Evolutionary conservation across 345 rosid species (phyloP), one percentile per base, ranked within the genome.

Genomic region (Dipteronia sinensis): DNA sequence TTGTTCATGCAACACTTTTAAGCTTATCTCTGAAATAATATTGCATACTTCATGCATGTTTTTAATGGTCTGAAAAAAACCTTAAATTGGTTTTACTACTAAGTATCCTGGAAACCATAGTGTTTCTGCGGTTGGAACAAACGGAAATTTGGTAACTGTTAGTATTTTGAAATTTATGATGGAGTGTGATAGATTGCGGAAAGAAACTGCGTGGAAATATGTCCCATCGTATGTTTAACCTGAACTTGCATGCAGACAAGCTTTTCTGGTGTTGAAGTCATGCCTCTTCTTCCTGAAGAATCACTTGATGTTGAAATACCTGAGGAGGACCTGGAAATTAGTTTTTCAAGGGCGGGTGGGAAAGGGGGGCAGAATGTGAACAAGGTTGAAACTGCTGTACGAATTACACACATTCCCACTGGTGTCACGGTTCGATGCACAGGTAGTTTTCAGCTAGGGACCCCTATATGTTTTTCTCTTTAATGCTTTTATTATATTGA

Each of bases 361-460:
- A 92, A 89, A 83, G 98, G 99, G 67, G 99, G 99, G 40, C 99
- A 95, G 86, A 95, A 93, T 81, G 98, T 95, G 22, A 95, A 95
- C 87, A 95, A 93, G 83, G 96, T 95, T 46, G 99, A 95, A 87
- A 89, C 95, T 51, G 99, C 97, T 58, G 98, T 93, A 64, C 89
- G 98, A 40, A 90, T 95, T 59, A 93, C 93, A 53, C 98, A 95
- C 83, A 86, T 87, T 76, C 98, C 98, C 25, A 95, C 97, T 2
- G 94, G 98, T 66, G 98, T 93, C 16, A 81, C 95, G 25, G 88
- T 96, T 76, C 94, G 93, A 74, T 94, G 99, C 88, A 86, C 97
- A 88, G 97, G 98, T 95, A 65, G 67, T 65, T 7, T 59, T 19
- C 23, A 10, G 53, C 22, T 42, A 47, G 0, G 19, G 29, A 13